Evolutionary conservation across 345 rosid species (phyloP).

Genomic region (Corchorus capsularis): DNA sequence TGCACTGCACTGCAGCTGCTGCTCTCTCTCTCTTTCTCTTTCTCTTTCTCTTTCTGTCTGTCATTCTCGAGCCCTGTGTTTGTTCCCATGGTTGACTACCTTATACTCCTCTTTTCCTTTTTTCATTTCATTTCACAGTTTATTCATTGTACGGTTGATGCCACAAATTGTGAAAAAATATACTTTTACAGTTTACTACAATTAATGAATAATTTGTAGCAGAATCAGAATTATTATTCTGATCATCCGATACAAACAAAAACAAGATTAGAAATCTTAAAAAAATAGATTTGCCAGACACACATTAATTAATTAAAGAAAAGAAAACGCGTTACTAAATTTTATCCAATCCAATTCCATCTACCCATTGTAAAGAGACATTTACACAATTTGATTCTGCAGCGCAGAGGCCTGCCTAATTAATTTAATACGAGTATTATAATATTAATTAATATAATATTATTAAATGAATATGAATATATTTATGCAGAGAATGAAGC

Average conservation of each 20-base stretch:
- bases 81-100: constrained; percentile 35
- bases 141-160: too few species aligned
- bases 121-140: not conserved
- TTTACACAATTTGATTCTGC: too few species aligned
- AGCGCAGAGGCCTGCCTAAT: too few species aligned
- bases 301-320: not conserved
- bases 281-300: not conserved
- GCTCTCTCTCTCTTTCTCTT: not conserved
- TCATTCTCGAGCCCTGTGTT: constrained; percentile 46
- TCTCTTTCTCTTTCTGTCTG: constrained; percentile 13
- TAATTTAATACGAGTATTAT: too few species aligned
- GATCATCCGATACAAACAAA: not conserved
- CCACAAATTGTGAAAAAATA: too few species aligned
- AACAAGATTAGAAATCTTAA: not conserved
- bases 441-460: not conserved
- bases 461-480: not conserved
- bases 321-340: not conserved
- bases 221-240: not conserved
- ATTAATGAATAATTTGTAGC: too few species aligned
- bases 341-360: not conserved
- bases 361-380: not conserved
- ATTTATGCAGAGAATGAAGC: not conserved
- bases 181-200: too few species aligned
- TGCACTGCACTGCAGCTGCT: too few species aligned
- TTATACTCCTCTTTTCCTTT: too few species aligned